phyloP scores from a whole-genome alignment of 306 rosid genomes.

The cucumber (Cucumis sativus) region Cucumber_9930_V3 NC_026657.2:2923501-2924000 shows the following conservation, averaged over 20 bases:
- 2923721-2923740: no score
- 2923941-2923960: conserved; percentile 74
- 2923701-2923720: no score
- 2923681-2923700: no score
- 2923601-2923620: not conserved
- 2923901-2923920: conserved; percentile 70
- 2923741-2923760: not conserved
- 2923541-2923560: not conserved
- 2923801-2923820: conserved; percentile 89
- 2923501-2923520: no score
- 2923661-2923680: no score
- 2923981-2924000: not conserved
- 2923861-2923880: conserved; percentile 39
- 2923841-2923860: conserved; percentile 33
- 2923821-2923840: conserved; percentile 66
- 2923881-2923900: conserved; percentile 57
- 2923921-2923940: conserved; percentile 55
- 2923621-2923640: conserved; percentile 64
- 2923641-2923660: not conserved
- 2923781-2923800: conserved; percentile 63
- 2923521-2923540: not conserved
- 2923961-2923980: conserved; percentile 22
- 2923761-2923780: not conserved
- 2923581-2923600: not conserved
- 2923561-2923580: not conserved